Percentiles rank a stretch among this genome's conserved stretches.
These are phyloP conservation scores for Pichia sp. DNA, from an alignment of 1,139 yeast species.

Conservation along the genomic window DNA sequence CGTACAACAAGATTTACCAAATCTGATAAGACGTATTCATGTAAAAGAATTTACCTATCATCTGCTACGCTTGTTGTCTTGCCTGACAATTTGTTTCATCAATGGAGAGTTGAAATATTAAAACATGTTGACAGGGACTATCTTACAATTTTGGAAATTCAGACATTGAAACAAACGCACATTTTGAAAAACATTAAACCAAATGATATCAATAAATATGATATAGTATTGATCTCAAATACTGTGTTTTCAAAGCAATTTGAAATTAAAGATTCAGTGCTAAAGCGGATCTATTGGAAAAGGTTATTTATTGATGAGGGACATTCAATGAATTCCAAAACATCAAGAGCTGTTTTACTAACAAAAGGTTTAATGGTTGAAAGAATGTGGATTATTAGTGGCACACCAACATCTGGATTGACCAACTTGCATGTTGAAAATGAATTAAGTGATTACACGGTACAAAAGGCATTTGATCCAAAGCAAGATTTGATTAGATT, in stretches of 20 bases:
- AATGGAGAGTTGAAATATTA: conserved; percentile 54
- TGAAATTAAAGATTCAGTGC: conserved; percentile 30
- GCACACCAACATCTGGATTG: conserved; percentile 68
- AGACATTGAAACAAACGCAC: conserved; percentile 11
- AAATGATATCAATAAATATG: conserved; percentile 36
- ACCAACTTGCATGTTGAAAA: conserved; percentile 51
- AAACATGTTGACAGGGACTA: conserved; percentile 43
- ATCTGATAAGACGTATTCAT: not conserved
- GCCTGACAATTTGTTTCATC: conserved; percentile 61
- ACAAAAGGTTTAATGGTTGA: conserved; percentile 48
- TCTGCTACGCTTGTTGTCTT: conserved; percentile 53
- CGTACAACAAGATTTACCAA: not conserved
- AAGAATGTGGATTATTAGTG: conserved; percentile 67
- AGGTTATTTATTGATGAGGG: conserved; percentile 71
- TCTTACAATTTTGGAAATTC: conserved; percentile 33
- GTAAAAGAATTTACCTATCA: conserved; percentile 34
- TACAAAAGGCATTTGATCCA: conserved; percentile 35
- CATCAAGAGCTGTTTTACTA: conserved; percentile 42
- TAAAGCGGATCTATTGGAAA: conserved; percentile 53
- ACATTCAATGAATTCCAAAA: conserved; percentile 50
- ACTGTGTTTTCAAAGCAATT: conserved; percentile 40
- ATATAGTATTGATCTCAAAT: conserved; percentile 46
- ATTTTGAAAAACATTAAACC: conserved; percentile 28
- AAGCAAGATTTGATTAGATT: conserved; percentile 48
- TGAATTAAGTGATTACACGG: conserved; percentile 30